phyloP scores from a whole-genome alignment of 441 rosid genomes.

The Erysimum pusillum region DNA sequence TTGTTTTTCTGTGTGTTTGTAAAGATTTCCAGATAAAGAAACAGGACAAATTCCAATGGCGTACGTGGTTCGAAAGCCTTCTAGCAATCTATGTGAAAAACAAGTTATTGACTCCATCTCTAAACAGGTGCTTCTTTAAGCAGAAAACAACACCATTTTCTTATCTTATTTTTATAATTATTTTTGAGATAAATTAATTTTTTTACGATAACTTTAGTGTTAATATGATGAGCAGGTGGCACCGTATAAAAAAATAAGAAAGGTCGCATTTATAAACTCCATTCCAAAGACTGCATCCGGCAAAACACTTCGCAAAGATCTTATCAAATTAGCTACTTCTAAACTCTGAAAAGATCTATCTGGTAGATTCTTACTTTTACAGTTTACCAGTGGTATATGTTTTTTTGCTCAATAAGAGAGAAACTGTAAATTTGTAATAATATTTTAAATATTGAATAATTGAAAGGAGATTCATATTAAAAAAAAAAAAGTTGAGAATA shows the following conservation, averaged over 20 bases:
- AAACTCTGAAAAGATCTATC: constrained; percentile 43
- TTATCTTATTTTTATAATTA: background rate
- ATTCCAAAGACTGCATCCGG: constrained; percentile 89
- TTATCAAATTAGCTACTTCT: constrained; percentile 75
- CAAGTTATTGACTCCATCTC: constrained; percentile 71
- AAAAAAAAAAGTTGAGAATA: no score
- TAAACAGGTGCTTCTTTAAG: constrained; percentile 31
- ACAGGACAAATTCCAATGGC: constrained; percentile 90
- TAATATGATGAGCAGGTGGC: constrained; percentile 66
- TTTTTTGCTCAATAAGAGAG: no score
- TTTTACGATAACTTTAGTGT: no score
- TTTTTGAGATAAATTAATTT: no score
- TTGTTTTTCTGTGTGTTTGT: background rate
- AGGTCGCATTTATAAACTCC: constrained; percentile 69
- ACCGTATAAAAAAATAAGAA: constrained; percentile 82
- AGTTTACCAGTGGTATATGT: no score
- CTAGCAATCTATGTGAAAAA: constrained; percentile 53
- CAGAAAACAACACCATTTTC: background rate
- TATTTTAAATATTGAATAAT: no score
- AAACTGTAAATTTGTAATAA: no score
- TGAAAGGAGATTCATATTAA: no score
- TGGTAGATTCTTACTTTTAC: background rate
- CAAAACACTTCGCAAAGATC: constrained; percentile 90
- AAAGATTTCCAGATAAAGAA: constrained; percentile 81
- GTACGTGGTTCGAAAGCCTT: constrained; percentile 64